Percentiles rank a stretch among this genome's conserved stretches.
phyloP scores from a whole-genome alignment of 148 eudicot species.

The Cornus suecica region DNA sequence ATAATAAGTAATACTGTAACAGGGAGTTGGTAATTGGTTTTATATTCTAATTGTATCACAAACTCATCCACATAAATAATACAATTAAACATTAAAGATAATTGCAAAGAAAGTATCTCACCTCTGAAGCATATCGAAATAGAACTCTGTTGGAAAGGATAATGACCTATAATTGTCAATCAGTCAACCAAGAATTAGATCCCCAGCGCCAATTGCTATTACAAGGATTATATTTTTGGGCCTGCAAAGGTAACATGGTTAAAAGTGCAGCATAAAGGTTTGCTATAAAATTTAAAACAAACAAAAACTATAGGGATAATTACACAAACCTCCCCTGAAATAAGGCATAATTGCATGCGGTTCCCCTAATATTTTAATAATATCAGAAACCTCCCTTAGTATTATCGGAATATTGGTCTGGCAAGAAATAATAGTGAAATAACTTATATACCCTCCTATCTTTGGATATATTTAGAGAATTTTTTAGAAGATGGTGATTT shows the following conservation, averaged over 20 bases:
- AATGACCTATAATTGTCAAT: constrained; percentile 61
- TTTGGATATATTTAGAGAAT: no score
- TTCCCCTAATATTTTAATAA: no score
- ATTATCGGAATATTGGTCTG: no score
- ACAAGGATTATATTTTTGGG: constrained; percentile 63
- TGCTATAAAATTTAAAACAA: neutral
- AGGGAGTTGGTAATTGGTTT: no score
- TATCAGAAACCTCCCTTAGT: no score
- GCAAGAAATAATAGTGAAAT: no score
- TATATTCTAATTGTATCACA: neutral
- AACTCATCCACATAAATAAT: neutral
- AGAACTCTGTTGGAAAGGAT: constrained; percentile 42
- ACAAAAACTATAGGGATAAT: no score
- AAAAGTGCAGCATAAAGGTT: constrained; percentile 10
- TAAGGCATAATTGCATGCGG: no score
- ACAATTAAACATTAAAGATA: neutral
- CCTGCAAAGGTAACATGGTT: constrained; percentile 41
- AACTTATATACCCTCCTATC: no score
- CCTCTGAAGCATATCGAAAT: constrained; percentile 43
- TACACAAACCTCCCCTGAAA: no score
- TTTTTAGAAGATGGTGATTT: no score
- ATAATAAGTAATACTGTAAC: no score
- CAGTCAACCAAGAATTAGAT: constrained; percentile 72
- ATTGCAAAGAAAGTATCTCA: constrained; percentile 18
- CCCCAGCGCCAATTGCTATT: constrained; percentile 60